Percentiles rank a stretch among this genome's conserved stretches.
These are phyloP conservation scores for Aspergillus sp. DNA, from an alignment of 2,329 filamentous ascomycete genomes.

Conservation along the genomic window DNA sequence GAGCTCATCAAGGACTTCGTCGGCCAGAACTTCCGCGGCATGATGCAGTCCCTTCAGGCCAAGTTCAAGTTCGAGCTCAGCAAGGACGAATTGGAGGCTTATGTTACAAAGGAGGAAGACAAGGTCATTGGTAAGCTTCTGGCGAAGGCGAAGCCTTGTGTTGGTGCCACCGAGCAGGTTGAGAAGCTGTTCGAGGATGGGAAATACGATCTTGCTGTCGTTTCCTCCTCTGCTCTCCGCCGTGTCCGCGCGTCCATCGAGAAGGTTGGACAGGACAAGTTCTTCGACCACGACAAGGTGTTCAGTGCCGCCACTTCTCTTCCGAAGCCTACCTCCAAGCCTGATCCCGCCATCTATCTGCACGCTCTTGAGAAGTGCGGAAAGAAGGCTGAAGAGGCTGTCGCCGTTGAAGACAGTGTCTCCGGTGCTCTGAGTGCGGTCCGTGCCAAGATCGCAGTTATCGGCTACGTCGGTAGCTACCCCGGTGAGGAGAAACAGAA, in stretches of 20 bases:
- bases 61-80: constrained; percentile 72
- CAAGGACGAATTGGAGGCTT: constrained; percentile 68
- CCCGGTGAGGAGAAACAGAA: constrained; percentile 57
- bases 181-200: constrained; percentile 60
- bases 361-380: constrained; percentile 72
- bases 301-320: constrained; percentile 82
- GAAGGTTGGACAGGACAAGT: constrained; percentile 77
- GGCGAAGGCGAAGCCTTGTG: constrained; percentile 66
- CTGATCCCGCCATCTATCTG: constrained; percentile 85
- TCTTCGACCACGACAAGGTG: constrained; percentile 72
- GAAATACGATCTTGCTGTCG: constrained; percentile 74
- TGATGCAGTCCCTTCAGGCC: constrained; percentile 74
- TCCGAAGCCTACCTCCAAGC: constrained; percentile 79
- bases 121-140: constrained; percentile 79
- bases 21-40: constrained; percentile 91
- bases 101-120: constrained; percentile 76
- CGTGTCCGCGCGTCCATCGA: constrained; percentile 75
- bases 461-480: constrained; percentile 85
- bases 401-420: constrained; percentile 88
- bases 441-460: constrained; percentile 74
- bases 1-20: constrained; percentile 83
- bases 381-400: constrained; percentile 67
- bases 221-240: constrained; percentile 75
- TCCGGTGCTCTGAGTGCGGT: constrained; percentile 76
- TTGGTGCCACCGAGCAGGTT: constrained; percentile 67